A percentile compares a stretch with the other conserved stretches of the same genome.
Conservation (phyloP, 2,329 filamentous ascomycete species). For the Pseudocercospora vitis region DNA sequence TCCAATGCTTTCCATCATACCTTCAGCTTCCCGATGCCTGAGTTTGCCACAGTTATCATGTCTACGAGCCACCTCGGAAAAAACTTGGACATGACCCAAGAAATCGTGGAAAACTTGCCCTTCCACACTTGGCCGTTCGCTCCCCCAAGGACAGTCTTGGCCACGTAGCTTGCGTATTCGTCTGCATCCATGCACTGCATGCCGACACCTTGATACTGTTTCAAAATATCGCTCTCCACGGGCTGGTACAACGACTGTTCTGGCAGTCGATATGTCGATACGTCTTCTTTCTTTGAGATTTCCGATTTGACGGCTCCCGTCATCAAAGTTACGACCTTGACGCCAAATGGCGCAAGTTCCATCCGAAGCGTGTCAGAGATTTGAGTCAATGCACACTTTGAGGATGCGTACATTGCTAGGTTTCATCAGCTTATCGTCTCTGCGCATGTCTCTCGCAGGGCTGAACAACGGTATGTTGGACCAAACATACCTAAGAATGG, state of each 20-base stretch:
- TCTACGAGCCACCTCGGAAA: neutral
- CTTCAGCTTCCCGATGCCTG: conserved; percentile 1
- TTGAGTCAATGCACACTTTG: conserved; percentile 30
- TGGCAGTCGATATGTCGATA: conserved; percentile 10
- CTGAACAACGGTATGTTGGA: no score
- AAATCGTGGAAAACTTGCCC: neutral
- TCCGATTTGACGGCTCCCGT: conserved; percentile 20
- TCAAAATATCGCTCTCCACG: conserved; percentile 13
- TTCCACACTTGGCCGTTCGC: conserved; percentile 12
- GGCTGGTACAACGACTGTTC: conserved; percentile 15
- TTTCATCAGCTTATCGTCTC: neutral
- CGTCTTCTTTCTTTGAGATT: conserved; percentile 11
- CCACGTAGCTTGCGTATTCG: conserved; percentile 21
- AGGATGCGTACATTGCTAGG: conserved; percentile 34
- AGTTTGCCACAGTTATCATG: neutral
- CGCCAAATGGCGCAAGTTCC: conserved; percentile 34
- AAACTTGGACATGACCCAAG: neutral
- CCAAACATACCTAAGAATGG: conserved; percentile 35
- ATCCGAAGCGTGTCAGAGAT: conserved; percentile 31
- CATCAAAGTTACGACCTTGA: conserved; percentile 32
- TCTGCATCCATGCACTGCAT: conserved; percentile 17
- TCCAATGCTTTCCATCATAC: no score
- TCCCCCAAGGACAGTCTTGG: conserved; percentile 15
- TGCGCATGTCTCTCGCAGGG: neutral
- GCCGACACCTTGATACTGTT: conserved; percentile 17